A percentile compares a stretch with the other conserved stretches of the same genome.
Conservation (phyloP, 1,284 basidiomycete genomes). For the Leccinum pachyderme region DNA sequence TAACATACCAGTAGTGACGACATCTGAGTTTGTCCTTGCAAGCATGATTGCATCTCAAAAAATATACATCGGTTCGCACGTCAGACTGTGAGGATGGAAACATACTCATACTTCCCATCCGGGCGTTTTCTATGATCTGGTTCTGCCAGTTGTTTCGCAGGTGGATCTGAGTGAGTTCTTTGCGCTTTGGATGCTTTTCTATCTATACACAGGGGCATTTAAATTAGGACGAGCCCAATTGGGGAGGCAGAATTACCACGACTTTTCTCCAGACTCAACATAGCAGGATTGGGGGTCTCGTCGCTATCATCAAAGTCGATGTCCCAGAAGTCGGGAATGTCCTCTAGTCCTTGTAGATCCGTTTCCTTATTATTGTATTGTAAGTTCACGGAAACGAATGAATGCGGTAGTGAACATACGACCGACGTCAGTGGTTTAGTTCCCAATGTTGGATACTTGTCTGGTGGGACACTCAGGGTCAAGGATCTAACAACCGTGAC, state of each 20-base stretch:
- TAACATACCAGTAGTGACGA: conserved; percentile 64
- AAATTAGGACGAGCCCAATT: not conserved
- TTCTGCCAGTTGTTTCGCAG: conserved; percentile 4
- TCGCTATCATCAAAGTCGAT: conserved; percentile 41
- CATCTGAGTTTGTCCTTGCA: conserved; percentile 76
- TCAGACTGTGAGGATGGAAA: not conserved
- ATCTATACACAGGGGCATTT: conserved; percentile 2
- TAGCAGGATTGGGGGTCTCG: conserved; percentile 4
- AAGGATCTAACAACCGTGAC: conserved; percentile 49
- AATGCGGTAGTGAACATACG: conserved; percentile 35
- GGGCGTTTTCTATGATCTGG: conserved; percentile 33
- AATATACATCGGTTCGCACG: conserved; percentile 1
- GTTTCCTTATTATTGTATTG: conserved; percentile 45
- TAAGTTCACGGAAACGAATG: conserved; percentile 2
- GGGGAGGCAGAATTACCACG: conserved; percentile 4
- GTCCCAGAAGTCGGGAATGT: conserved; percentile 66
- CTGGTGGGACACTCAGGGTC: conserved; percentile 53
- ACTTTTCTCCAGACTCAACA: conserved; percentile 6
- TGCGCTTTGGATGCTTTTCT: not conserved
- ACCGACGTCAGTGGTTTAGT: conserved; percentile 66
- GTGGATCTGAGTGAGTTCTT: conserved; percentile 1
- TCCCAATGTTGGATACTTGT: conserved; percentile 60
- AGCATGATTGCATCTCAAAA: conserved; percentile 69
- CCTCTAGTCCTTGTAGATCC: conserved; percentile 62
- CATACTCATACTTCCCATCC: conserved; percentile 57